Percentiles rank a stretch among this genome's conserved stretches.
Conservation (phyloP, 306 rosid species). For the Casuarina equisetifolia region DNA sequence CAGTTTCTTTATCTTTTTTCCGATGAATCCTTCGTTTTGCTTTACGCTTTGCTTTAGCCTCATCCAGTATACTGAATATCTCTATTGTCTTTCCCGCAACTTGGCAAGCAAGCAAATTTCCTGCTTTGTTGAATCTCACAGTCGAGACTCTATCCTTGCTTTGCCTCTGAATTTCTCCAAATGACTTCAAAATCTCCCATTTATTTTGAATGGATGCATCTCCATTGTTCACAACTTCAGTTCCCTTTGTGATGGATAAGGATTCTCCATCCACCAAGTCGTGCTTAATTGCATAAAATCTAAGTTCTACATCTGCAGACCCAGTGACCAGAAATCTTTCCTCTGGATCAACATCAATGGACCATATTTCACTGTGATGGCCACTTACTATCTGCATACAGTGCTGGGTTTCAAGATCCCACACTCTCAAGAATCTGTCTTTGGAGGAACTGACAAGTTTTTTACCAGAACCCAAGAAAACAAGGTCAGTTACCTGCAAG, state of each 20-base stretch:
- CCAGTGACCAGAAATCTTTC: conserved; percentile 83
- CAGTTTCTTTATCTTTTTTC: conserved; percentile 79
- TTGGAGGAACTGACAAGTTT: conserved; percentile 85
- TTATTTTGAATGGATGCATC: conserved; percentile 50
- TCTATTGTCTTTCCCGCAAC: conserved; percentile 88
- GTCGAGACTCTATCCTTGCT: conserved; percentile 86
- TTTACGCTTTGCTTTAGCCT: conserved; percentile 72
- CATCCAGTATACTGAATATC: conserved; percentile 78
- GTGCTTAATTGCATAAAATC: conserved; percentile 62
- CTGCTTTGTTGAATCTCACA: conserved; percentile 74
- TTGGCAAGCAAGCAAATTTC: conserved; percentile 86
- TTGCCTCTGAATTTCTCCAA: conserved; percentile 86
- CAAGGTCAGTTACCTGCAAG: conserved; percentile 82
- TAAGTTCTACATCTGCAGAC: conserved; percentile 86
- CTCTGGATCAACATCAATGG: conserved; percentile 69
- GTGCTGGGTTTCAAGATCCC: conserved; percentile 98
- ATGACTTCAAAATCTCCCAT: conserved; percentile 74
- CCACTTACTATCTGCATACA: conserved; percentile 94
- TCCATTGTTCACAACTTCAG: conserved; percentile 29
- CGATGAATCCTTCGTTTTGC: conserved; percentile 86
- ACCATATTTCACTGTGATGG: conserved; percentile 96
- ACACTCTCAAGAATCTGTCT: conserved; percentile 91
- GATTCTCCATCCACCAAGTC: conserved; percentile 49
- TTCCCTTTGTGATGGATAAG: conserved; percentile 28
- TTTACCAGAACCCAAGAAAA: conserved; percentile 72